Conservation (phyloP, 2,329 filamentous ascomycete species). For the Fusarium sp. region DNA sequence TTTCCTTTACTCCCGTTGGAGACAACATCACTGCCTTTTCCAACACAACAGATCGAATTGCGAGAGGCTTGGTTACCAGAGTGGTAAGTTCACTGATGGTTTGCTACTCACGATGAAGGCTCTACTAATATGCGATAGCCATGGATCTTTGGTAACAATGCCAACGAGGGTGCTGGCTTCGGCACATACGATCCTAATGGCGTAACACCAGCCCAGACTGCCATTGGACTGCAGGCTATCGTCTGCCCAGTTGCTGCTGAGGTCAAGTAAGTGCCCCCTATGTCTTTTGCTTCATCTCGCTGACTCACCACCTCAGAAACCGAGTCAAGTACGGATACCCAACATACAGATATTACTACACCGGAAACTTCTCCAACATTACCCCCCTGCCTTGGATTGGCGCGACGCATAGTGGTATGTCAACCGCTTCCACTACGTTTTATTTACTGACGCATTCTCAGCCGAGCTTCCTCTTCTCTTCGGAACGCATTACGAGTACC, state of each 20-base stretch:
- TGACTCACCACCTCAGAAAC: rapidly evolving
- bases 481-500: slow-evolving; percentile 16
- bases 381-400: slow-evolving; percentile 5
- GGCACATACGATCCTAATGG: not conserved
- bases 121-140: not conserved
- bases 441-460: not conserved
- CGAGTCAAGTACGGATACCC: slow-evolving; percentile 5
- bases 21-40: slow-evolving; percentile 3
- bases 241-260: slow-evolving; percentile 8
- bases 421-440: rapidly evolving
- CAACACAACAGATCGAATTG: slow-evolving; percentile 2
- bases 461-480: slow-evolving; percentile 5
- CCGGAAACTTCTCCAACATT: slow-evolving; percentile 16
- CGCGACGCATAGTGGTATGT: slow-evolving; percentile 4
- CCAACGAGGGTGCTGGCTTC: slow-evolving; percentile 20
- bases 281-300: rapidly evolving
- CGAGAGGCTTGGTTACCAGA: not conserved
- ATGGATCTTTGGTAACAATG: slow-evolving; percentile 22
- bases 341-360: slow-evolving; percentile 14
- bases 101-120: rapidly evolving
- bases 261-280: not conserved
- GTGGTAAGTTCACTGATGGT: not conserved
- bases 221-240: slow-evolving; percentile 1
- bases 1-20: not conserved
- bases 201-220: not conserved